Percentiles rank a stretch among this genome's conserved stretches.
Conservation (phyloP, 208 protist genomes). For the Lotmaria passim region DNA sequence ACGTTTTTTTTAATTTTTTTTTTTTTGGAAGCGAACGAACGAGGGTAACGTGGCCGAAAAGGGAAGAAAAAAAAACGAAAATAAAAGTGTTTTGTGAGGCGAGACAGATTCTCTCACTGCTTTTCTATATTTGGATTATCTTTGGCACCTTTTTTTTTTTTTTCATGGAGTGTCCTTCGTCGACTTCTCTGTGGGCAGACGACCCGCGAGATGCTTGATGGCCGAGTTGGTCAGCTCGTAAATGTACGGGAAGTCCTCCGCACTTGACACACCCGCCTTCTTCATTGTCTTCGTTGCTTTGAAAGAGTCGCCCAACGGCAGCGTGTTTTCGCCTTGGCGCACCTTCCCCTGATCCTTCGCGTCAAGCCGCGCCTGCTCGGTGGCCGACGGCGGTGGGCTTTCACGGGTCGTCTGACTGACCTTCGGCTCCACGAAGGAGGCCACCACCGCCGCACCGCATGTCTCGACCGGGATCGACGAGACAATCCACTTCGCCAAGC, state of each 20-base stretch:
- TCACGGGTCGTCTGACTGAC: neutral
- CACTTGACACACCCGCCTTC: constrained; percentile 7
- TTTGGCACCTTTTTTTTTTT: constrained; percentile 1
- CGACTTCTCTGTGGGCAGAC: constrained; percentile 5
- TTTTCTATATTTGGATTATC: constrained; percentile 2
- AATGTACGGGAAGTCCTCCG: constrained; percentile 5
- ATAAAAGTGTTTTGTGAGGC: constrained; percentile 2
- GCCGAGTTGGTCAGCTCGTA: constrained; percentile 18
- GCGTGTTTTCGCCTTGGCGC: neutral
- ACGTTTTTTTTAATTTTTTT: too few species aligned
- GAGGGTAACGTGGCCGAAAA: too few species aligned
- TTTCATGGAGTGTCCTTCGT: neutral
- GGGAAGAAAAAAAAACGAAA: neutral
- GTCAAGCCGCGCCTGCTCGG: neutral
- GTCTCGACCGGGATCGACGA: constrained; percentile 50
- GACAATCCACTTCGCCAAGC: constrained; percentile 47
- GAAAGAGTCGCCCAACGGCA: constrained; percentile 19
- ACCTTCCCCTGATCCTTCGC: neutral
- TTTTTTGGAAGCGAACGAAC: too few species aligned
- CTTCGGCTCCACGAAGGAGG: constrained; percentile 30
- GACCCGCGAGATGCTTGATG: constrained; percentile 22
- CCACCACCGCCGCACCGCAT: constrained; percentile 57
- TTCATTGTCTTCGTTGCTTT: constrained; percentile 14
- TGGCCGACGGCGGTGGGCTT: neutral
- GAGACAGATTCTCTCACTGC: neutral